These are phyloP conservation scores for Teratosphaeria epicoccoides DNA, from an alignment of 2,329 filamentous ascomycete genomes.

Conservation along the genomic window DNA sequence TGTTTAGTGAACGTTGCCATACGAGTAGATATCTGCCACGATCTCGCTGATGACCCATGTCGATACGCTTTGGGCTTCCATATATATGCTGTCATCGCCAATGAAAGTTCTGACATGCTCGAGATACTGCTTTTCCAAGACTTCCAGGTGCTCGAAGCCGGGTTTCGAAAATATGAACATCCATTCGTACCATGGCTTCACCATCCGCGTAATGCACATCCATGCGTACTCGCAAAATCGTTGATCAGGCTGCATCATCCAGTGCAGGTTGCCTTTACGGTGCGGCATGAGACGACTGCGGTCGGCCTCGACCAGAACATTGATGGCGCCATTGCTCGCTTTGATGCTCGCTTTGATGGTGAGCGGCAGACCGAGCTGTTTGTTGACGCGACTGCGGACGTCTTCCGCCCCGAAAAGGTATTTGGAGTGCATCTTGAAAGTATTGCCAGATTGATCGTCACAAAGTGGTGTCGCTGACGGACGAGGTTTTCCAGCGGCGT, in stretches of 20 bases:
- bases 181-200: slow-evolving; percentile 55
- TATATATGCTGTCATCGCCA: slow-evolving; percentile 42
- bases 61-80: slow-evolving; percentile 42
- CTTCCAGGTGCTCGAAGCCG: slow-evolving; percentile 26
- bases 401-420: slow-evolving; percentile 52
- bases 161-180: slow-evolving; percentile 33
- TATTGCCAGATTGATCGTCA: slow-evolving; percentile 24
- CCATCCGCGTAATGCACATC: slow-evolving; percentile 45
- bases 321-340: slow-evolving; percentile 37
- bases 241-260: slow-evolving; percentile 43
- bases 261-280: slow-evolving; percentile 49
- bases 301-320: slow-evolving; percentile 41
- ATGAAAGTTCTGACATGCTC: slow-evolving; percentile 40
- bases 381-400: slow-evolving; percentile 35
- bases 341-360: slow-evolving; percentile 18
- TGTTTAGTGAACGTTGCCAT: slow-evolving; percentile 32
- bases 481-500: slow-evolving; percentile 29
- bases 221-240: slow-evolving; percentile 43
- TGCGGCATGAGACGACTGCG: slow-evolving; percentile 39
- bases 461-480: slow-evolving; percentile 26
- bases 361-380: slow-evolving; percentile 39
- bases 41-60: slow-evolving; percentile 53
- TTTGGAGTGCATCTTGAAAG: slow-evolving; percentile 40
- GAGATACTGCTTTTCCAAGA: slow-evolving; percentile 38
- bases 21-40: slow-evolving; percentile 44